Evolutionary conservation across 2,329 filamentous ascomycete genomes (phyloP).

Genomic region (Colletotrichum echinochloae): DNA sequence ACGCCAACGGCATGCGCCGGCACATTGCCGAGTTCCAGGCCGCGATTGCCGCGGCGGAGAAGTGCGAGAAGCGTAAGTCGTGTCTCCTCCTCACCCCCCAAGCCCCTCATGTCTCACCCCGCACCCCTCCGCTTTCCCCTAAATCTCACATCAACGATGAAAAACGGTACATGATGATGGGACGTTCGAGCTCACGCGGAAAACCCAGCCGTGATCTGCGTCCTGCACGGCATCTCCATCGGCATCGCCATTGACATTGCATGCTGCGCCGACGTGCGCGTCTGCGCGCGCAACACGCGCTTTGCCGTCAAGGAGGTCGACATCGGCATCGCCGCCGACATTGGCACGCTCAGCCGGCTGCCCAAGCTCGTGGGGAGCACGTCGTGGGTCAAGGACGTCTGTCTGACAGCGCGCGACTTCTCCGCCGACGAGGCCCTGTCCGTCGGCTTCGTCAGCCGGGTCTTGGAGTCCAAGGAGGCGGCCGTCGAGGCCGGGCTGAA

Average conservation of each 20-base stretch:
- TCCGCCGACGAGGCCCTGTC: constrained; percentile 74
- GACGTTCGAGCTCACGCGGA: constrained; percentile 38
- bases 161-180: background rate
- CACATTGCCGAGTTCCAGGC: constrained; percentile 85
- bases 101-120: background rate
- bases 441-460: constrained; percentile 77
- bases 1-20: constrained; percentile 70
- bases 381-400: constrained; percentile 85
- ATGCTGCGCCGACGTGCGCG: constrained; percentile 76
- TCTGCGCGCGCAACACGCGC: constrained; percentile 69
- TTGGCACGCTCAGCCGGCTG: constrained; percentile 79
- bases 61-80: constrained; percentile 84
- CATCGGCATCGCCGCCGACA: constrained; percentile 83
- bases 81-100: constrained; percentile 3
- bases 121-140: background rate
- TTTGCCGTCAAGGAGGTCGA: constrained; percentile 86
- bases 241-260: constrained; percentile 83
- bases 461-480: constrained; percentile 71
- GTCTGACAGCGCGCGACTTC: constrained; percentile 78
- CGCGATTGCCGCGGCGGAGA: constrained; percentile 80
- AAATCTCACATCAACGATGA: background rate
- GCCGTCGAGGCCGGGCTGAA: constrained; percentile 73
- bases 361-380: constrained; percentile 78
- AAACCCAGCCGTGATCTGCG: constrained; percentile 77
- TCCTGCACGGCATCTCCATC: constrained; percentile 82